These are phyloP conservation scores for Tricholoma hemisulphureum DNA, from an alignment of 768 basidiomycete genomes.

Conservation along the genomic window DNA sequence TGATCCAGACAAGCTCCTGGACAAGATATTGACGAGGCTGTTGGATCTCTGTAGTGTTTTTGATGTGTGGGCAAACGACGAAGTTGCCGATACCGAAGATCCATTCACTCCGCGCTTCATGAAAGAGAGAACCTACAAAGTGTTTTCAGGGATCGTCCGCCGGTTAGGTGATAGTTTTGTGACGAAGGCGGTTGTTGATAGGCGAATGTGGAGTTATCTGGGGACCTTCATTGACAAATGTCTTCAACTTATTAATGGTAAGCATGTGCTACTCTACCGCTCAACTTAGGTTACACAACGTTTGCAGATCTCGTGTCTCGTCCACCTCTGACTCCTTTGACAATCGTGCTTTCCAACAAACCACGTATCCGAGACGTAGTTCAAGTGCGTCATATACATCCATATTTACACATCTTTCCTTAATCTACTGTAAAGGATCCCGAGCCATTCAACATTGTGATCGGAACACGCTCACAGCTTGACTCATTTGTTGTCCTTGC, in stretches of 20 bases:
- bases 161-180: slow-evolving; percentile 41
- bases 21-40: slow-evolving; percentile 49
- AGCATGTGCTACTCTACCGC: slow-evolving; percentile 13
- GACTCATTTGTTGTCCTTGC: slow-evolving; percentile 47
- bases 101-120: slow-evolving; percentile 45
- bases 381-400: slow-evolving; percentile 8
- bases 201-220: slow-evolving; percentile 42
- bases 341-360: slow-evolving; percentile 39
- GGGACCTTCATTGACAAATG: slow-evolving; percentile 41
- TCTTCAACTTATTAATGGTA: slow-evolving; percentile 42
- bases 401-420: slow-evolving; percentile 21
- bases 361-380: slow-evolving; percentile 34
- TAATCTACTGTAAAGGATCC: slow-evolving; percentile 31
- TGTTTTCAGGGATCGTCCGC: slow-evolving; percentile 45
- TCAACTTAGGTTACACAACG: slow-evolving; percentile 1
- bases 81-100: slow-evolving; percentile 33
- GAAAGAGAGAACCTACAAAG: slow-evolving; percentile 44
- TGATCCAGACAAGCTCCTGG: slow-evolving; percentile 42
- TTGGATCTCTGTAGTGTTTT: slow-evolving; percentile 54
- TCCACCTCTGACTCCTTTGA: slow-evolving; percentile 33
- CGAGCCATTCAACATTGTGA: slow-evolving; percentile 33
- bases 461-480: slow-evolving; percentile 40
- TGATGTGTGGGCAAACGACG: slow-evolving; percentile 58
- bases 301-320: slow-evolving; percentile 34
- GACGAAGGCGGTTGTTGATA: slow-evolving; percentile 26